phyloP scores from a whole-genome alignment of 208 protist species.

The Crithidia mellificae region DNA sequence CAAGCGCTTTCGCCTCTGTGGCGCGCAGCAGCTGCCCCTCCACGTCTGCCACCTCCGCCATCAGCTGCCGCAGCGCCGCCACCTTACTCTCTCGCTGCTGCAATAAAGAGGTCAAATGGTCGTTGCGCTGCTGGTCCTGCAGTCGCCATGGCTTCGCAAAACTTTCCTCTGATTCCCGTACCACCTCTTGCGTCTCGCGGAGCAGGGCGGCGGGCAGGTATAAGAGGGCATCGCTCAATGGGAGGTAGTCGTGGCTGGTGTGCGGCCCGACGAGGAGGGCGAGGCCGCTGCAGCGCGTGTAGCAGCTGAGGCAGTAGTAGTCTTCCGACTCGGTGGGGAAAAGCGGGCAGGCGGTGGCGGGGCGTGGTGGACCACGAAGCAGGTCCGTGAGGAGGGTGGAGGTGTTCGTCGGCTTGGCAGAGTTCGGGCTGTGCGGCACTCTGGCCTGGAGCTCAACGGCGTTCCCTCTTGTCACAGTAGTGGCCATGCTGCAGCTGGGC shows the following conservation, averaged over 20 bases:
- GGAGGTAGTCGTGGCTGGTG: conserved; percentile 61
- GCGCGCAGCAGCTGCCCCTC: conserved; percentile 41
- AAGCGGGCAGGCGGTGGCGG: conserved; percentile 16
- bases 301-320: conserved; percentile 72
- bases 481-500: no score
- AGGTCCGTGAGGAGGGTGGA: conserved; percentile 11
- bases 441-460: no score
- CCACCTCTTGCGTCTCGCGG: conserved; percentile 38
- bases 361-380: background rate
- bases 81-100: conserved; percentile 32
- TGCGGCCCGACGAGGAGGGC: conserved; percentile 72
- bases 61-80: conserved; percentile 38
- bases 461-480: no score
- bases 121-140: conserved; percentile 39
- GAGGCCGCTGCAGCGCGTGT: conserved; percentile 49
- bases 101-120: conserved; percentile 32
- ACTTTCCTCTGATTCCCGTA: conserved; percentile 39
- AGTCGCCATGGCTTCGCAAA: conserved; percentile 42
- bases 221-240: conserved; percentile 45
- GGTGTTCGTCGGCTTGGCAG: background rate
- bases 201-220: conserved; percentile 54
- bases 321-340: conserved; percentile 36
- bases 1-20: conserved; percentile 43
- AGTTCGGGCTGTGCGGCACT: no score
- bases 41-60: conserved; percentile 39